Conservation (phyloP, 768 basidiomycete species). For the Chalciporus piperatus region DNA sequence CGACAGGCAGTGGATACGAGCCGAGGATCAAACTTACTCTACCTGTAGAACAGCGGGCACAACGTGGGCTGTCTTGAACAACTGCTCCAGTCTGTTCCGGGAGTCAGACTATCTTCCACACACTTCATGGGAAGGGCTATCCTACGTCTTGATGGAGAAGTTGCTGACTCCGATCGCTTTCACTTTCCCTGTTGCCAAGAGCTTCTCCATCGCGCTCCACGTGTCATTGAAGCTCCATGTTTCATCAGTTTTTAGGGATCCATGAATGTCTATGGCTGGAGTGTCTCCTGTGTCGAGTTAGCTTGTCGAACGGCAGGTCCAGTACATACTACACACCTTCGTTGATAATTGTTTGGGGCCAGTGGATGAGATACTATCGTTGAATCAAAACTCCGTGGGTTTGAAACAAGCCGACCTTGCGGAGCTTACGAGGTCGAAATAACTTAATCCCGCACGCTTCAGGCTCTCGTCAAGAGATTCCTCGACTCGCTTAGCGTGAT, state of each 20-base stretch:
- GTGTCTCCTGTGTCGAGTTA: constrained; percentile 1
- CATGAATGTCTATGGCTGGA: constrained; percentile 16
- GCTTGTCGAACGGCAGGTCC: neutral
- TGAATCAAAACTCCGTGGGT: neutral
- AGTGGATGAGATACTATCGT: constrained; percentile 39
- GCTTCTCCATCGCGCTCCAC: constrained; percentile 31
- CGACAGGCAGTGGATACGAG: constrained; percentile 9
- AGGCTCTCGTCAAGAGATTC: constrained; percentile 36
- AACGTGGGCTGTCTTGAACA: constrained; percentile 27
- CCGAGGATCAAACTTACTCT: constrained; percentile 7
- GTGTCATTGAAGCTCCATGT: constrained; percentile 34
- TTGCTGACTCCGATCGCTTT: constrained; percentile 57
- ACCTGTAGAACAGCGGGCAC: constrained; percentile 48
- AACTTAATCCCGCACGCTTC: constrained; percentile 35
- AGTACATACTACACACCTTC: constrained; percentile 11
- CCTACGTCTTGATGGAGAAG: constrained; percentile 47
- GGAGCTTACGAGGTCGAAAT: constrained; percentile 40
- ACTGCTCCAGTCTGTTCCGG: neutral
- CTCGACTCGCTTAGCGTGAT: constrained; percentile 35
- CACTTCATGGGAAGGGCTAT: constrained; percentile 32
- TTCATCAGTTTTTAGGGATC: constrained; percentile 16
- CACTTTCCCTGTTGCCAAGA: constrained; percentile 37
- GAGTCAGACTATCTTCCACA: neutral
- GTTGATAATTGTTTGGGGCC: constrained; percentile 30
- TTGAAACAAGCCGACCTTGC: neutral